A percentile compares a stretch with the other conserved stretches of the same genome.
phyloP scores from a whole-genome alignment of 2,329 filamentous ascomycete species.

The Colletotrichum aenigma region DNA sequence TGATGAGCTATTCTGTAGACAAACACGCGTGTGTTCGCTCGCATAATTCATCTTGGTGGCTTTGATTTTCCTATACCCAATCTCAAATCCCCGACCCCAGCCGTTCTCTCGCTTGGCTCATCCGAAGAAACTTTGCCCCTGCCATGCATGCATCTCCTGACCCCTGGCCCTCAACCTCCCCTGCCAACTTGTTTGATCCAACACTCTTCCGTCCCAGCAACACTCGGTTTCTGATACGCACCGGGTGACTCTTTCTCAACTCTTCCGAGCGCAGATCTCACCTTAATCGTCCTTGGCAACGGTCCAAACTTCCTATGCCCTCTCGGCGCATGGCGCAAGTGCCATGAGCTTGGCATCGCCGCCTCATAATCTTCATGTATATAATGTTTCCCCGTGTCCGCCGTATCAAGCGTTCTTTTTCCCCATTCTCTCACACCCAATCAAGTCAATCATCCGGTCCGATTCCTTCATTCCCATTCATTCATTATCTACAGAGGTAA shows the following conservation, averaged over 20 bases:
- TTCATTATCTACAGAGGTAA: slow-evolving; percentile 53
- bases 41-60: background rate
- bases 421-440: slow-evolving; percentile 34
- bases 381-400: slow-evolving; percentile 33
- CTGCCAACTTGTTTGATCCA: background rate
- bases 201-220: slow-evolving; percentile 1
- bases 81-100: background rate
- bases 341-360: background rate
- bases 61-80: background rate
- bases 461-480: slow-evolving; percentile 44
- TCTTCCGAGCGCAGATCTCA: background rate
- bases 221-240: background rate
- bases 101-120: background rate
- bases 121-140: background rate
- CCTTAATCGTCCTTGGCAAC: slow-evolving; percentile 10
- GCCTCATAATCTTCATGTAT: slow-evolving; percentile 34
- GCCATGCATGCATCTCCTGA: background rate
- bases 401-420: slow-evolving; percentile 20
- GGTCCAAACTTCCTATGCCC: background rate
- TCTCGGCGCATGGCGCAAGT: background rate
- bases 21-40: background rate
- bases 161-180: background rate
- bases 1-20: background rate
- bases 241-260: background rate
- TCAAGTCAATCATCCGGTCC: slow-evolving; percentile 28